phyloP scores from a whole-genome alignment of 2,329 filamentous ascomycete species.

The Didymella glomerata region DNA sequence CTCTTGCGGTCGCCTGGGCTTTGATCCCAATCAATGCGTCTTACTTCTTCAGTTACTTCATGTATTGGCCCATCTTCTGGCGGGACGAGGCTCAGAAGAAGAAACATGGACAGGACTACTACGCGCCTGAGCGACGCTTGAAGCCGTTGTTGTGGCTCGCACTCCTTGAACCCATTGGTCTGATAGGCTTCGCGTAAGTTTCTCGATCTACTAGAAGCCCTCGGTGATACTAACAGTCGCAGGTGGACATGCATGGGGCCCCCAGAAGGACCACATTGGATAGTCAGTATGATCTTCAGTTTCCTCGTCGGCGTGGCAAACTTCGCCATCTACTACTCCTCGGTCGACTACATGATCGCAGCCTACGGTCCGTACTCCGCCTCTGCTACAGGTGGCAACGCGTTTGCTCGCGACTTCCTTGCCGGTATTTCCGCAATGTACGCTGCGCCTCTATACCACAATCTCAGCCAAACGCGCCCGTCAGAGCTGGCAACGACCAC shows the following conservation, averaged over 20 bases:
- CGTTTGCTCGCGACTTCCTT: conserved; percentile 75
- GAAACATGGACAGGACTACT: conserved; percentile 55
- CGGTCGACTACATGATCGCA: conserved; percentile 80
- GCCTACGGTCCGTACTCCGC: conserved; percentile 76
- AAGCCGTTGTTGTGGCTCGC: conserved; percentile 69
- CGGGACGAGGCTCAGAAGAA: conserved; percentile 52
- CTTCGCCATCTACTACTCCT: conserved; percentile 76
- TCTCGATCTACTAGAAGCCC: background rate
- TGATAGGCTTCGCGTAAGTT: conserved; percentile 68
- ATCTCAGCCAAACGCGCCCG: conserved; percentile 50
- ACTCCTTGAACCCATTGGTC: conserved; percentile 68
- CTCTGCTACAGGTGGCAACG: conserved; percentile 76
- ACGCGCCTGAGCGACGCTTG: conserved; percentile 68
- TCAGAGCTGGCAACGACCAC: conserved; percentile 62
- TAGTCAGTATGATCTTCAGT: conserved; percentile 70
- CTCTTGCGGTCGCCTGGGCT: conserved; percentile 64
- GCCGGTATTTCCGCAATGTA: conserved; percentile 75
- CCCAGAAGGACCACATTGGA: conserved; percentile 66
- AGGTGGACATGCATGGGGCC: conserved; percentile 70
- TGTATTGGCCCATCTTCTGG: conserved; percentile 62
- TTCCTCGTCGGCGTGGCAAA: conserved; percentile 74
- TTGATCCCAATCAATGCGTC: conserved; percentile 64
- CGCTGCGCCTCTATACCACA: conserved; percentile 65
- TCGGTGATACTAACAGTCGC: background rate
- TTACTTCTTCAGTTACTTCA: conserved; percentile 69